Percentiles rank a stretch among this genome's conserved stretches.
These are phyloP conservation scores for Aspergillus asperescens DNA, from an alignment of 495 filamentous ascomycete genomes.

Conservation along the genomic window DNA sequence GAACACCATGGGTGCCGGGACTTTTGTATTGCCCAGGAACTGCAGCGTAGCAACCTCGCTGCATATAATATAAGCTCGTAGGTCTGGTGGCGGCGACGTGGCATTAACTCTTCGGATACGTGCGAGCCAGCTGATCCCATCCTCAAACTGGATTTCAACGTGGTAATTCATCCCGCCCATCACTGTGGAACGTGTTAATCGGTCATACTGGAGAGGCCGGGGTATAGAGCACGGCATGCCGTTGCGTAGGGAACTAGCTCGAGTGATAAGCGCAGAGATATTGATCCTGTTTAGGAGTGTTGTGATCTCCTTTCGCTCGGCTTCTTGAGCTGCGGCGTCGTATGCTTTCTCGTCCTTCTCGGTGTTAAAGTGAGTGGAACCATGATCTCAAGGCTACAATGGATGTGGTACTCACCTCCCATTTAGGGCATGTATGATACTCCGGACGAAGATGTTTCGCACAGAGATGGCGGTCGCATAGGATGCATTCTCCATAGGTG, in stretches of 20 bases:
- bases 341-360: slow-evolving; percentile 28
- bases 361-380: neutral
- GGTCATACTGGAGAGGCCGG: slow-evolving; percentile 25
- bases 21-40: slow-evolving; percentile 26
- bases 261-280: slow-evolving; percentile 20
- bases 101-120: slow-evolving; percentile 27
- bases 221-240: slow-evolving; percentile 24
- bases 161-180: slow-evolving; percentile 38
- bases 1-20: slow-evolving; percentile 28
- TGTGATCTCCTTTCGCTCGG: slow-evolving; percentile 25
- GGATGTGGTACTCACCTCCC: slow-evolving; percentile 27
- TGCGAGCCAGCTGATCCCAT: slow-evolving; percentile 25
- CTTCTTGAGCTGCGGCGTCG: slow-evolving; percentile 19
- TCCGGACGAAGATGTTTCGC: slow-evolving; percentile 21
- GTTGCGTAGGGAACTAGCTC: slow-evolving; percentile 19
- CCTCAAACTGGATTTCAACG: slow-evolving; percentile 24
- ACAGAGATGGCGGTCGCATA: slow-evolving; percentile 34
- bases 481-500: slow-evolving; percentile 26
- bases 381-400: neutral
- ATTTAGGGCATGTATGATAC: slow-evolving; percentile 31
- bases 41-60: slow-evolving; percentile 32
- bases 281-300: slow-evolving; percentile 28
- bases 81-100: slow-evolving; percentile 26
- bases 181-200: slow-evolving; percentile 22
- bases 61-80: slow-evolving; percentile 28